Percentiles rank a stretch among this genome's conserved stretches.
These are phyloP conservation scores for Eucalyptus erythrocorys DNA, from an alignment of 345 rosid genomes.

Conservation along the genomic window DNA sequence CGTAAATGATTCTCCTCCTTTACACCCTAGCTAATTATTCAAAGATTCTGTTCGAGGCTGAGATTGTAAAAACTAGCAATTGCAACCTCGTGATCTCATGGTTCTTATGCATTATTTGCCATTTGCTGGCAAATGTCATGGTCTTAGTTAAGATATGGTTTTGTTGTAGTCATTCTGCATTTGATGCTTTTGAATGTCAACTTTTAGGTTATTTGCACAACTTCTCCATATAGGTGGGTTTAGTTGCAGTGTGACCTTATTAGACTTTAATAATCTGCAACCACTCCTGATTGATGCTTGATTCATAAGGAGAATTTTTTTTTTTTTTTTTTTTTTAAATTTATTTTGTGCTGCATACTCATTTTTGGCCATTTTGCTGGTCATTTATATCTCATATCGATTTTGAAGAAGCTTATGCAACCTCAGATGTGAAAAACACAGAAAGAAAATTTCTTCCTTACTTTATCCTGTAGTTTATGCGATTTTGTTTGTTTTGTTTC, in stretches of 20 bases:
- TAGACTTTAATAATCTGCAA: neutral
- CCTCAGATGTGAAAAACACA: neutral
- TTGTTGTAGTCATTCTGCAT: neutral
- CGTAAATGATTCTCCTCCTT: constrained; percentile 34
- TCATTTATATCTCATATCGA: neutral
- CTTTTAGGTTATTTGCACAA: neutral
- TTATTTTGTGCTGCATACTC: neutral
- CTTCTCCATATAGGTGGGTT: neutral
- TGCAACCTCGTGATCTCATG: neutral
- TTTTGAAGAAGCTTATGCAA: neutral
- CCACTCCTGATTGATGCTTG: neutral
- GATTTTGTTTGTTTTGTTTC: neutral
- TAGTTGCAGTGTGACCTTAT: neutral
- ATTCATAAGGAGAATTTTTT: neutral
- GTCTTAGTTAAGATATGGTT: neutral
- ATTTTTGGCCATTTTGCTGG: neutral
- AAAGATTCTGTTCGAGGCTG: neutral
- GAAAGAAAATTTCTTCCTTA: neutral
- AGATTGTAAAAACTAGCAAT: neutral
- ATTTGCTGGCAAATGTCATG: neutral
- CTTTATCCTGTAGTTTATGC: neutral
- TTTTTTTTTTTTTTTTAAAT: neutral
- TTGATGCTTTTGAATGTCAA: neutral
- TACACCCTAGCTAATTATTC: neutral
- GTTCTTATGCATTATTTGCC: neutral